Base-by-base conservation (phyloP, 2,329 filamentous ascomycete genomes). In the Claviceps sp. region DNA sequence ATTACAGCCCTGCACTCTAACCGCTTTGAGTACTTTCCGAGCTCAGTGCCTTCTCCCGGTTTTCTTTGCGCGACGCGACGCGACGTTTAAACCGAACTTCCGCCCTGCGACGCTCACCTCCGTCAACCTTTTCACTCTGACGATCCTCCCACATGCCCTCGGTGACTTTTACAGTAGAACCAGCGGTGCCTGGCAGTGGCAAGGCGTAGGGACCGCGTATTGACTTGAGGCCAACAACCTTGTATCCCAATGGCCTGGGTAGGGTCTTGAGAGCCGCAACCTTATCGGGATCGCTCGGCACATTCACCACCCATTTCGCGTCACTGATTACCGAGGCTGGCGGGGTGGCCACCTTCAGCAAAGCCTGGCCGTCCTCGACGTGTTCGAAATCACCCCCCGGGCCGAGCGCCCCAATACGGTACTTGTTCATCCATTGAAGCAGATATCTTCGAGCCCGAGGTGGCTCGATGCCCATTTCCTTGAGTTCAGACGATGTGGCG, bases 61-160 rank as follows among this genome's bases (percentile, higher is more conserved):
- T 76, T 57, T 87, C 88, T 68, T 84, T 86, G 59, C 87, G 83
- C 72, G 90, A 86, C 38, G 82, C 82, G 50, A 86, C 82, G 58
- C 85, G 79, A 71, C 82, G 85, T 82, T 95, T 95, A 61, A 90
- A 88, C 61, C 87, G 78, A 50, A 96, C 83, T 72, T 95, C 85
- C 16, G 85, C 86, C 67, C 79, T 82, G 69, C 93, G 81, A 67
- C 93, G 83, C 76, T 98, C 93, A 75, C 93, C 93, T 63, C 93
- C 93, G 69, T 97, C 90, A 59, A 98, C 84, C 82, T 97, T 97
- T 63, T 82, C 81, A 30, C 93, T 91, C 61, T 84, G 78, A 65
- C 78, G 84, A 62, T 89, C 76, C 73, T 97, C 91, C 93, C 91
- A 97, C 74, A 97, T 85, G 9, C 91, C 89, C 67, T 96, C 90